Base-by-base conservation (phyloP, 2,329 filamentous ascomycete genomes). In the Pseudocercospora vitis region DNA sequence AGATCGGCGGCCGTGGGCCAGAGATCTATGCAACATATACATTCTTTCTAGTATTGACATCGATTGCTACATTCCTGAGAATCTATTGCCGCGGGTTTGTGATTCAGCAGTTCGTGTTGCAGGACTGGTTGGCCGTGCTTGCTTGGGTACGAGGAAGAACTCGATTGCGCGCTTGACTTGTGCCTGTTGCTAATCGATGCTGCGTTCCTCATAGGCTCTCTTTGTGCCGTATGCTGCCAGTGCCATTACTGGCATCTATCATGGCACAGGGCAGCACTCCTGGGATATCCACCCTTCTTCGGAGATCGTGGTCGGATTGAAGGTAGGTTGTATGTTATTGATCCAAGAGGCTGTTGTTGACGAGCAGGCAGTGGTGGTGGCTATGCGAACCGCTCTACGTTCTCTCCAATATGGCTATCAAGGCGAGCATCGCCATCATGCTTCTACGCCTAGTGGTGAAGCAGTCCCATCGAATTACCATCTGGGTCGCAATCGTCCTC, bases 311-410 rank as follows among this genome's bases (percentile, higher is more conserved):
- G 12, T 50, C 12, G 56, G 56, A 3, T 16, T 58, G 29, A 58
- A 58, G 40, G 55, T 48, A 53, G 26, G 28, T 19, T 35, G 12
- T 6, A 12, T 26, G 26, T 16, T n/a, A 14, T n/a, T 8, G 6
- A 8, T 6, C 31, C 19, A n/a, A 7, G 16, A 37, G 7, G 33
- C 7, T n/a, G 6, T 16, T 18, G 19, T 29, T 52, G 39, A 46
- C 12, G 4, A 24, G 9, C 4, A 12, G 19, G 78, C 76, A 37
- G 64, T 80, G 77, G 42, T 60, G 66, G 60, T 79, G 75, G 45
- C 77, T 74, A 18, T 73, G 58, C 26, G 58, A 60, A 28, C 55
- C 56, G 5, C 32, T 56, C 3, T 60, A 58, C 37, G 58, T 60
- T 3, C 45, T 60, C 7, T 60, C 58, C 26, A 58, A 60, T 44